Evolutionary conservation across 2,329 filamentous ascomycete species (phyloP), one percentile per base, ranked within the genome.

Genomic region (Thielaviopsis ethacetica): DNA sequence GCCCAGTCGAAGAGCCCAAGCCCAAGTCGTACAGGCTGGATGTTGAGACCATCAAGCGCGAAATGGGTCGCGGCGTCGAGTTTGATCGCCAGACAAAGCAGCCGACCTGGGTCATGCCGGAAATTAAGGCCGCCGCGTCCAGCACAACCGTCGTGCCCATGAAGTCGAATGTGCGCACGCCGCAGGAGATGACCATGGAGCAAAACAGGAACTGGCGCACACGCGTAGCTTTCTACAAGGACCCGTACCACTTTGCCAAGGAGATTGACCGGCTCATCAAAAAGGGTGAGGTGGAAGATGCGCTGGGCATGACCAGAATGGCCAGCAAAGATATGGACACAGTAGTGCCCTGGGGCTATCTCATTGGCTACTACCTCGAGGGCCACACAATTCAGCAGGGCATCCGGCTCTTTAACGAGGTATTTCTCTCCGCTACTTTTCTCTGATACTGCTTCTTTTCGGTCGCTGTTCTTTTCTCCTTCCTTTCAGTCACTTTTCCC

Each of bases 361-460:
- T 95, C 52, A 84, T 98, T 59, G 79, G 84, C 60, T 82, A 89
- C 69, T 75, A 81, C 62, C 72, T 96, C 68, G 71, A 77, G 50
- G 74, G 81, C 24, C 75, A 80, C 50, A 76, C 77, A 56, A 70
- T 89, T 38, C 76, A 77, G 61, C 72, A 75, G 21, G 91, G 87
- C 19, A 71, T 95, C 60, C 90, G 86, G 71, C 75, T 89, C n/a
- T 96, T 83, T 73, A 95, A 96, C 69, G 91, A 97, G 70, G 86
- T 87, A 69, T 63, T 75, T 61, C 66, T 59, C 15, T 59, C 56
- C 59, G 66, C 58, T 9, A 44, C 53, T 54, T 17, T 57, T 15
- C 51, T 62, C 27, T 60, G n/a, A n/a, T n/a, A n/a, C n/a, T n/a
- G n/a, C n/a, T n/a, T n/a, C n/a, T n/a, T n/a, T n/a, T n/a, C n/a